Evolutionary conservation across 2,329 filamentous ascomycete genomes (phyloP), one percentile per base, ranked within the genome.

Genomic region (Seiridium unicorne): DNA sequence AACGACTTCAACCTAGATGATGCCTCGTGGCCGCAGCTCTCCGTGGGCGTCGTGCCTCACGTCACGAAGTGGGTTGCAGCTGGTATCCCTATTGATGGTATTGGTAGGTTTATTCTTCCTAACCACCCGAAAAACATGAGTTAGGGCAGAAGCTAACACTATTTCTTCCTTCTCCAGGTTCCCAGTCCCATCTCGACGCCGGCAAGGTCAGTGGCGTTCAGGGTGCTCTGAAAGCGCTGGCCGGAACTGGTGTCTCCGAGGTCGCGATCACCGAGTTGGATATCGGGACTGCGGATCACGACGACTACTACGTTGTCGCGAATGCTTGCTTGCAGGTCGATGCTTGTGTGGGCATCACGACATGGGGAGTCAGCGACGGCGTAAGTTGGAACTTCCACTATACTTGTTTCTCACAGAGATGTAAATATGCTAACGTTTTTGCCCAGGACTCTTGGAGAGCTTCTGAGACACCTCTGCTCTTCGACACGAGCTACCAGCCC

Each of bases 1-100:
- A 93, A 92, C 74, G 89, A 92, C 72, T 85, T 82, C 74, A 90
- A 89, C 76, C 81, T 90, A 57, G 88, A 90, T 74, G 78, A 73
- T 48, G 80, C 87, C 18, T 80, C 66, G 64, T 82, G 82, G 66
- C 77, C 81, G 63, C 92, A 92, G 77, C 53, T 77, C 57, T 77
- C 78, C 38, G 75, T 66, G 26, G 80, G 79, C 53, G 81, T 87
- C 74, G 76, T 81, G 9, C 68, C 68, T 42, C 76, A 84, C 67
- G 88, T 92, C 65, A 83, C 83, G 68, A 82, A 86, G 69, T 90
- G 87, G 87, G 67, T 85, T 53, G 80, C 79, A 0, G 80, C 79
- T 1, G 89, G 88, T 55, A 72, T 86, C 5, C 85, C 84, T 55
- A 87, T 88, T 66, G 83, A 88, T 68, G 85, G 85, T 44, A 84